Percentiles rank a stretch among this genome's conserved stretches.
phyloP scores from a whole-genome alignment of 139 green algal species.

The Haematococcus sp. region DNA sequence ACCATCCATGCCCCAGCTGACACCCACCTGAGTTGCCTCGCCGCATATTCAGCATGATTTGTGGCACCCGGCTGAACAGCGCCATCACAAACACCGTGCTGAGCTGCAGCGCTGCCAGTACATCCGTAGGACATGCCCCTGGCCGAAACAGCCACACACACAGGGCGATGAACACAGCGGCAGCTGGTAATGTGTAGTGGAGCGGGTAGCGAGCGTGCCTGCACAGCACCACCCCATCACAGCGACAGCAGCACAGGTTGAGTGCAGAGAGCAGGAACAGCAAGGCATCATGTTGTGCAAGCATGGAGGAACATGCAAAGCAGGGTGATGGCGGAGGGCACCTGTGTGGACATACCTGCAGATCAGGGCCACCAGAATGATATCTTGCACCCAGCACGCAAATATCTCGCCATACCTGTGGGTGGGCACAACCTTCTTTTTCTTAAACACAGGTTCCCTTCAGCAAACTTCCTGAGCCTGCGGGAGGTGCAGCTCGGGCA shows the following conservation, averaged over 20 bases:
- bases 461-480: too few species aligned
- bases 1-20: neutral
- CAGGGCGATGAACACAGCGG: constrained; percentile 6
- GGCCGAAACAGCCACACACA: constrained; percentile 41
- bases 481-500: too few species aligned
- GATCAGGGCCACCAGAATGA: constrained; percentile 59
- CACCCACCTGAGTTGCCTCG: constrained; percentile 55
- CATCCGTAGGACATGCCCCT: constrained; percentile 14
- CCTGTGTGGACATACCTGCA: constrained; percentile 17
- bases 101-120: constrained; percentile 51
- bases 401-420: constrained; percentile 53
- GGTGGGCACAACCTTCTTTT: too few species aligned
- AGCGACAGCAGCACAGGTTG: neutral
- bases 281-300: neutral
- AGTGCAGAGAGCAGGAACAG: too few species aligned
- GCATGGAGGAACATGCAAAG: neutral
- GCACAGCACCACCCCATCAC: neutral
- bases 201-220: neutral
- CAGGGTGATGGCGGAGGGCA: neutral
- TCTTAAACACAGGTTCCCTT: too few species aligned
- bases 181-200: neutral
- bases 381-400: constrained; percentile 67
- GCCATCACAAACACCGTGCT: constrained; percentile 53
- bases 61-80: constrained; percentile 55
- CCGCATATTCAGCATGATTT: constrained; percentile 74